A percentile compares a stretch with the other conserved stretches of the same genome.
Conservation (phyloP, 2,329 filamentous ascomycete species). For the Fusarium tupiense region DNA sequence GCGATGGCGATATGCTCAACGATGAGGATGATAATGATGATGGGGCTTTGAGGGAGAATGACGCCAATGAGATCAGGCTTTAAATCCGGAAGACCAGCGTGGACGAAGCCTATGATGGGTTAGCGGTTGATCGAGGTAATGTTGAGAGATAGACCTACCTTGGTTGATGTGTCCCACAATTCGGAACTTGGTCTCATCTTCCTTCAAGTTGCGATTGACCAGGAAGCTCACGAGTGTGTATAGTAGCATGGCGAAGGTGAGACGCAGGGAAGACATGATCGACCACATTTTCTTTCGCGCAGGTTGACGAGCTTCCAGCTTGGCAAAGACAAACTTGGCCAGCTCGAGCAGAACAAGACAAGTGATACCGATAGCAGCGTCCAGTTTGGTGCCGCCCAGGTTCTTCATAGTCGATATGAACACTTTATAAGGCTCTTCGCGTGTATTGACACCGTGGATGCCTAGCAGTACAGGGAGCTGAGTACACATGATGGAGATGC, state of each 20-base stretch:
- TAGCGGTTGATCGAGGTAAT: neutral
- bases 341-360: slow-evolving; percentile 72
- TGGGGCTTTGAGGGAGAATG: slow-evolving; percentile 72
- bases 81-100: slow-evolving; percentile 60
- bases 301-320: slow-evolving; percentile 69
- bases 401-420: slow-evolving; percentile 56
- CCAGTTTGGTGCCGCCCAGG: slow-evolving; percentile 60
- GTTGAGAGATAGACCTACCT: slow-evolving; percentile 50
- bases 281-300: slow-evolving; percentile 72
- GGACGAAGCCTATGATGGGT: slow-evolving; percentile 9
- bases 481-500: slow-evolving; percentile 60
- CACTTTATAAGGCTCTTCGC: slow-evolving; percentile 54
- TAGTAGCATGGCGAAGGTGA: slow-evolving; percentile 78
- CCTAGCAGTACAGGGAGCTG: slow-evolving; percentile 58
- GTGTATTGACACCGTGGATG: slow-evolving; percentile 55
- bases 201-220: slow-evolving; percentile 64
- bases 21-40: slow-evolving; percentile 78
- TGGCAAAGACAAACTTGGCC: slow-evolving; percentile 65
- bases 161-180: slow-evolving; percentile 73
- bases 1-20: slow-evolving; percentile 88
- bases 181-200: slow-evolving; percentile 64
- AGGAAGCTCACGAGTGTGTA: slow-evolving; percentile 80
- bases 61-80: slow-evolving; percentile 63
- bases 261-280: slow-evolving; percentile 77
- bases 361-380: slow-evolving; percentile 78